Base-by-base conservation (phyloP, 2,329 filamentous ascomycete genomes). In the Aspergillus ibericus region DNA sequence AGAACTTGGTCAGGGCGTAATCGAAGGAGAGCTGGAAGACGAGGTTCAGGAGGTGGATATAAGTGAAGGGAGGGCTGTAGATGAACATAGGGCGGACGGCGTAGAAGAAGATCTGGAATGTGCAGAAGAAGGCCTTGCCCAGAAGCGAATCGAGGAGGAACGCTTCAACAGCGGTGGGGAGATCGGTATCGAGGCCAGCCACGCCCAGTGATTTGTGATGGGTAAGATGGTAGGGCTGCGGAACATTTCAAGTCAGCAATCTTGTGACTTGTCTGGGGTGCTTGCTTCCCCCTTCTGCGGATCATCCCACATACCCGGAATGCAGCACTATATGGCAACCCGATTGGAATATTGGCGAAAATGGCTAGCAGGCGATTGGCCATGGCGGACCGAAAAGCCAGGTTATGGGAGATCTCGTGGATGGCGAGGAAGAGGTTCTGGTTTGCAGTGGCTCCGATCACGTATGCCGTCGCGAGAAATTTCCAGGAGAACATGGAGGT, bases 61-160 rank as follows among this genome's bases (percentile, higher is more conserved):
- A 84, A 53, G 93, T 97, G 75, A 98, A 85, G 36, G 93, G 91
- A 5, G 98, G 84, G 68, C 87, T 85, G 83, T 96, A 96, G 68
- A 99, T 85, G 78, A 93, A 88, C 89, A 98, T 96, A 61, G 95
- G 95, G 15, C 95, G 91, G 52, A 99, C 78, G 69, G 95, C 95
- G 81, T 99, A 99, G 84, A 99, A 99, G 74, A 99, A 85, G 76
- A 99, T 97, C 79, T 99, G 95, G 81, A 97, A 99, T 66, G 95
- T 99, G 80, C 90, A 93, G 84, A 99, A 99, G 82, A 99, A 99
- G 66, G 95, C 89, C 80, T 99, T 99, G 75, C 95, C 95, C 16
- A 93, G 85, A 68, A 99, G 88, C 7, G 79, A 97, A 81, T 99
- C 91, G 69, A 99, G 88, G 75, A 99, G 89, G 72, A 96, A 79